Evolutionary conservation across 768 basidiomycete species (phyloP).

Genomic region (Serendipita indica): DNA sequence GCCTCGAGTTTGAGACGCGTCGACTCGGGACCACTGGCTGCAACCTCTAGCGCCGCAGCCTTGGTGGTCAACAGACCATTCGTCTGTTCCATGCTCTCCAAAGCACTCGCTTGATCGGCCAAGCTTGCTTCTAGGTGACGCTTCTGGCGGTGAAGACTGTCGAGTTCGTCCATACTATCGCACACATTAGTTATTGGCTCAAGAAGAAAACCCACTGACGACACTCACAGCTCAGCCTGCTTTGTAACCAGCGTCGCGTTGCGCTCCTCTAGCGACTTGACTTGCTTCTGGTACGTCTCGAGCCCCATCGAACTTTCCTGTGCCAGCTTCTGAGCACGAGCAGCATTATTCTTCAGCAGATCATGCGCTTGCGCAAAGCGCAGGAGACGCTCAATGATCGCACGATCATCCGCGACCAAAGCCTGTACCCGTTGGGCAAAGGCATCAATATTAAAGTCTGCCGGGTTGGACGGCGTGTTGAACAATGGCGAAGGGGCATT

Average conservation of each 20-base stretch:
- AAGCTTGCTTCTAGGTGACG: constrained; percentile 51
- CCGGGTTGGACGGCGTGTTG: constrained; percentile 15
- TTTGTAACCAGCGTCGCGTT: constrained; percentile 38
- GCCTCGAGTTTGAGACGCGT: constrained; percentile 48
- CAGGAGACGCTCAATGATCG: constrained; percentile 68
- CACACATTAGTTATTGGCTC: constrained; percentile 9
- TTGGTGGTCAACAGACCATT: constrained; percentile 65
- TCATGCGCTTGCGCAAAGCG: constrained; percentile 84
- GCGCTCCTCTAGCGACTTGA: constrained; percentile 63
- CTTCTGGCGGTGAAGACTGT: constrained; percentile 49
- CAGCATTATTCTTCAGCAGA: constrained; percentile 80
- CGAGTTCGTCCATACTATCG: constrained; percentile 50
- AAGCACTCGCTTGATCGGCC: constrained; percentile 59
- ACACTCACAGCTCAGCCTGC: constrained; percentile 45
- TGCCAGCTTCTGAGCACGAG: constrained; percentile 78
- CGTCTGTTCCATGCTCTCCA: constrained; percentile 56
- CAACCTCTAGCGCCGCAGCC: constrained; percentile 53
- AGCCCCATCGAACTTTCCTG: constrained; percentile 65
- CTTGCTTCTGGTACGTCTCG: constrained; percentile 85
- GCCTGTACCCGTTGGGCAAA: constrained; percentile 68
- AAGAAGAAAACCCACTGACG: constrained; percentile 6
- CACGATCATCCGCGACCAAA: constrained; percentile 66
- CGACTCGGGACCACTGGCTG: constrained; percentile 39
- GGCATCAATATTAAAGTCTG: constrained; percentile 56
- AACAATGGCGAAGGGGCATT: constrained; percentile 17